Evolutionary conservation across 2,329 filamentous ascomycete species (phyloP), one percentile per base, ranked within the genome.

Genomic region (Sporothrix sp.): DNA sequence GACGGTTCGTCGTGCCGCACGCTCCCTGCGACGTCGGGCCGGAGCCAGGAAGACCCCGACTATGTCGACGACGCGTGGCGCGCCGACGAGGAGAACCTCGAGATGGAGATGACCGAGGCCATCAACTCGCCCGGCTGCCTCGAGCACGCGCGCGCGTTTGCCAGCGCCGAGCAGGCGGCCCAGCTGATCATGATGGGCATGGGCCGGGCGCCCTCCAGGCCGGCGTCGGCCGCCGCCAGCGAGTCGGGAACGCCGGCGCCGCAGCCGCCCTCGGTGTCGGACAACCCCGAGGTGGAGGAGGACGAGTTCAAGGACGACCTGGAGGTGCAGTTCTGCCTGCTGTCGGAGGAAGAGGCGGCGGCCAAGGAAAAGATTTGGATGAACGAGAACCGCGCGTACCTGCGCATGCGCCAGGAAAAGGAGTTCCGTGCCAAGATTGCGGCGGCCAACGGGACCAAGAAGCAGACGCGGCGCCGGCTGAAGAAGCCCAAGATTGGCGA

Each of bases 331-430:
- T 85, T 85, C 59, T 95, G 90, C 61, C 67, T 89, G 32, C 74
- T 97, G 5, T 78, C 76, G 0, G 77, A 82, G 1, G 78, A 80
- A 3, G 90, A 97, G 67, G 79, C 83, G 2, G 78, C 78, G 30
- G 79, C 89, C 62, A 97, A 96, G 65, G 90, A 96, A 65, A 81
- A 82, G 53, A 86, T 97, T 48, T 98, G 93, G 93, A 82, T 95
- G 38, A 90, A 91, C 53, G 83, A 90, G 63, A 97, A 98, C 66
- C 89, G 93, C 63, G 88, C 94, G 58, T 98, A 90, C 78, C 74
- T 98, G 35, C 85, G 91, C 8, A 78, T 82, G 44, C 85, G 94
- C 62, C 89, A 96, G 62, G 81, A 86, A 54, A 95, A 93, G 65
- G 75, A 85, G 7, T 84, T 94, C 51, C 79, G 85, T 35, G 78